Percentiles rank a stretch among this genome's conserved stretches.
Evolutionary conservation across 176 grass and related monocot species (phyloP).

Genomic region (Otatea glauca): DNA sequence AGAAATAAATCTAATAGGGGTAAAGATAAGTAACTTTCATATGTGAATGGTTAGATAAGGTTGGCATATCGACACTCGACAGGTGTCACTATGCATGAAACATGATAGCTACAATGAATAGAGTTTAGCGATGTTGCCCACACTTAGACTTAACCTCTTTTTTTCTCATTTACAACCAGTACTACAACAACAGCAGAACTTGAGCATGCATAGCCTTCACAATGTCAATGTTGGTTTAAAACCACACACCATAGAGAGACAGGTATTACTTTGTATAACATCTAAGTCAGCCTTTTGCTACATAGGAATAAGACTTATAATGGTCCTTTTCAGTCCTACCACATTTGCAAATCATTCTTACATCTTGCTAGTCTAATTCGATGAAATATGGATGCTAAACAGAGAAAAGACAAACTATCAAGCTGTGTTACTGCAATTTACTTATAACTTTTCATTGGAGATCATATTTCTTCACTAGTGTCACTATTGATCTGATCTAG

Average conservation of each 20-base stretch:
- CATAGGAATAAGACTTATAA: neutral
- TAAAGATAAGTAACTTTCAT: too few species aligned
- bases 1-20: too few species aligned
- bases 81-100: neutral
- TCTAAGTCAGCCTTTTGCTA: neutral
- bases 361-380: neutral
- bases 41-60: neutral
- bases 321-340: neutral
- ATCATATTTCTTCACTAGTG: neutral
- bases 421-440: neutral
- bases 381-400: neutral
- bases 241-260: neutral
- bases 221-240: neutral
- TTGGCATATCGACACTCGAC: slow-evolving; percentile 6
- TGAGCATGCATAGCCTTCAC: neutral
- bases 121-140: neutral
- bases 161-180: neutral
- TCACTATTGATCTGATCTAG: neutral
- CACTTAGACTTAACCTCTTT: neutral
- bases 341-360: slow-evolving; percentile 19
- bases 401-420: neutral
- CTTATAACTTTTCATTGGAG: neutral
- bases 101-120: slow-evolving; percentile 21
- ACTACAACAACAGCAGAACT: slow-evolving; percentile 11
- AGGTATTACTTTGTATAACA: neutral